Evolutionary conservation across 768 basidiomycete species (phyloP), one percentile per base, ranked within the genome.

Genomic region (Pholiota microspora): DNA sequence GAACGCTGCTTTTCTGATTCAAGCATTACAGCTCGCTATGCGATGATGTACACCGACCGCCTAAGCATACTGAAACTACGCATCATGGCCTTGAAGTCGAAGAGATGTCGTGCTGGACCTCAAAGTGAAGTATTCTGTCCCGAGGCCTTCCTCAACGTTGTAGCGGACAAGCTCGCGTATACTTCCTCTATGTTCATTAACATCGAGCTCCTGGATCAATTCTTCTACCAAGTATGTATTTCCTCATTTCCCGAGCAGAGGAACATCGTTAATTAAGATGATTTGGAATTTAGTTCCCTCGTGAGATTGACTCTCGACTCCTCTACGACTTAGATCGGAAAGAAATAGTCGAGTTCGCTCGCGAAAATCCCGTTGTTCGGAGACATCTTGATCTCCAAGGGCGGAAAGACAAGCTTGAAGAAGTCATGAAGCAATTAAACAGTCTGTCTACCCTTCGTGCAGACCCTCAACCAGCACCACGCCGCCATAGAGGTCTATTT

Each of bases 181-280:
- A 98, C 96, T 0, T 92, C 94, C 2, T 85, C 95, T 2, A 93
- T 98, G 89, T 98, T 98, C 70, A 97, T 99, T 78, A 97, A 94
- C 73, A 97, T 99, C 55, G 97, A 99, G 68, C 78, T 99, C 8
- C 81, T 98, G 1, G 95, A 97, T 64, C 95, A 98, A 62, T 99
- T 98, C 79, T 98, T 98, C 78, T 97, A 98, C 65, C 93, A 96
- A 78, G 93, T 91, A 60, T 40, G 80, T 45, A 29, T 21, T 29
- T 18, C 27, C n/a, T 42, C 40, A 23, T 44, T 16, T 40, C 10
- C n/a, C 46, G 25, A 18, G 28, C 35, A 25, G n/a, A 23, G 45
- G 48, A 38, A 46, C 44, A 46, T 54, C 45, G 28, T 56, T n/a
- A n/a, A n/a, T 57, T 10, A 12, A 34, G 16, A 47, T 24, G 24